Percentiles rank a stretch among this genome's conserved stretches.
Evolutionary conservation across 2,329 filamentous ascomycete species (phyloP).

Genomic region (Cytospora schulzeri): DNA sequence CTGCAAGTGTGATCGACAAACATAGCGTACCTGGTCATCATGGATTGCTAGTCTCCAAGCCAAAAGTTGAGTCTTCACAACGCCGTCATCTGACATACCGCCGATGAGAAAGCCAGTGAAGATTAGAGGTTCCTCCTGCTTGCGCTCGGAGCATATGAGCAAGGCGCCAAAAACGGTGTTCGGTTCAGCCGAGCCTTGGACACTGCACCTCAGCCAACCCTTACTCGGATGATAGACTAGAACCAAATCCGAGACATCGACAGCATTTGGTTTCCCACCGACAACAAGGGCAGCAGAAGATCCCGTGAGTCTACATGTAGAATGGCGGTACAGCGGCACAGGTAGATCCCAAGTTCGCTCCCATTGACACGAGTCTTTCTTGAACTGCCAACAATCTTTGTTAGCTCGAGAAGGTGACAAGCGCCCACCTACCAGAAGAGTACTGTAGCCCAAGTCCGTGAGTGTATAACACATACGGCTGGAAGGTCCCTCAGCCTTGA

Average conservation of each 20-base stretch:
- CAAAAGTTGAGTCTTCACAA: slow-evolving; percentile 64
- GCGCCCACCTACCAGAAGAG: slow-evolving; percentile 75
- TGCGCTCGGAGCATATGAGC: slow-evolving; percentile 34
- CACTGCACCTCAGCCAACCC: slow-evolving; percentile 51
- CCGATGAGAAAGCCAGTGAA: slow-evolving; percentile 68
- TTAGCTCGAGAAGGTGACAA: slow-evolving; percentile 72
- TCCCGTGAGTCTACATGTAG: slow-evolving; percentile 53
- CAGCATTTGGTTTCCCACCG: slow-evolving; percentile 61
- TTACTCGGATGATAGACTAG: slow-evolving; percentile 52
- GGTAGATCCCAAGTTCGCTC: slow-evolving; percentile 66
- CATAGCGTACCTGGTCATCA: slow-evolving; percentile 40
- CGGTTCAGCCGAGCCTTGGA: slow-evolving; percentile 39
- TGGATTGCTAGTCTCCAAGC: slow-evolving; percentile 59
- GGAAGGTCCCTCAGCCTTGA: slow-evolving; percentile 40
- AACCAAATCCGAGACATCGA: slow-evolving; percentile 52
- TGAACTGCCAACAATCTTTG: slow-evolving; percentile 75
- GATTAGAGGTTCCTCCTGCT: slow-evolving; percentile 33
- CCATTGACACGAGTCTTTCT: slow-evolving; percentile 60
- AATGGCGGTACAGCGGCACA: slow-evolving; percentile 74
- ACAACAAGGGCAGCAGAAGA: slow-evolving; percentile 59
- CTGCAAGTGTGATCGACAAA: slow-evolving; percentile 29
- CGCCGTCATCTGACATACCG: slow-evolving; percentile 68
- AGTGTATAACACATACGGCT: slow-evolving; percentile 75
- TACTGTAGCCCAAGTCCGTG: slow-evolving; percentile 62
- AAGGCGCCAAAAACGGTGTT: slow-evolving; percentile 48